phyloP scores from a whole-genome alignment of 208 protist genomes.

The Trypanosoma platydactyli region DNA sequence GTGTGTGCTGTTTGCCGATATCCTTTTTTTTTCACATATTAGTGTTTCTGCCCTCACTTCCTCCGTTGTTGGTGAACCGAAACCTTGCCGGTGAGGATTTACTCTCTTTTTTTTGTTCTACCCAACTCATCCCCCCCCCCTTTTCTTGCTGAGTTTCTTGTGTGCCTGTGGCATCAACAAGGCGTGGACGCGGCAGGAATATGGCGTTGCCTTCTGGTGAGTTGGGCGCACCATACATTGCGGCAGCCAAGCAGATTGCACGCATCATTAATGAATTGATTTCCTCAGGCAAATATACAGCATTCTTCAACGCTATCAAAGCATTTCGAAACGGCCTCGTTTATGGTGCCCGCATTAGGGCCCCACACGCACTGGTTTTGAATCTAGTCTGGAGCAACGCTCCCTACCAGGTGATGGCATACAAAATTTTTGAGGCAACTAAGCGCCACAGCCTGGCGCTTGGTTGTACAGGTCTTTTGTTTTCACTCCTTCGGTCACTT shows the following conservation, averaged over 20 bases:
- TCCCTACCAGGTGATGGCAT: slow-evolving; percentile 52
- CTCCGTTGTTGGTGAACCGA: no score
- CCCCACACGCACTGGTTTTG: slow-evolving; percentile 87
- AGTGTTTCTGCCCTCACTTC: no score
- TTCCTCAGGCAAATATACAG: slow-evolving; percentile 51
- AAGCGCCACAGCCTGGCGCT: slow-evolving; percentile 73
- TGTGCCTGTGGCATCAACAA: background rate
- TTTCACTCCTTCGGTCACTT: slow-evolving; percentile 55
- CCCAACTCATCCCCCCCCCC: background rate
- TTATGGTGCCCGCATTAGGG: slow-evolving; percentile 81
- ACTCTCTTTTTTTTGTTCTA: slow-evolving; percentile 3
- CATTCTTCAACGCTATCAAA: slow-evolving; percentile 73
- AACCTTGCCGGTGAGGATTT: no score
- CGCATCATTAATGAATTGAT: slow-evolving; percentile 67
- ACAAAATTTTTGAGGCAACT: slow-evolving; percentile 64
- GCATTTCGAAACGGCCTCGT: slow-evolving; percentile 86
- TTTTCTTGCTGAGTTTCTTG: slow-evolving; percentile 1
- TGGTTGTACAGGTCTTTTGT: slow-evolving; percentile 56
- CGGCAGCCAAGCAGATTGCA: background rate
- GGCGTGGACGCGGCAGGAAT: background rate
- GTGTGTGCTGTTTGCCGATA: background rate
- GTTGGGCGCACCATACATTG: background rate
- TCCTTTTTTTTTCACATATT: slow-evolving; percentile 6
- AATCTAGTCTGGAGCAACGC: slow-evolving; percentile 84
- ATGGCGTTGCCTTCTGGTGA: background rate